A percentile compares a stretch with the other conserved stretches of the same genome.
phyloP scores from a whole-genome alignment of 495 filamentous ascomycete species.

The Xylaria palmicola region DNA sequence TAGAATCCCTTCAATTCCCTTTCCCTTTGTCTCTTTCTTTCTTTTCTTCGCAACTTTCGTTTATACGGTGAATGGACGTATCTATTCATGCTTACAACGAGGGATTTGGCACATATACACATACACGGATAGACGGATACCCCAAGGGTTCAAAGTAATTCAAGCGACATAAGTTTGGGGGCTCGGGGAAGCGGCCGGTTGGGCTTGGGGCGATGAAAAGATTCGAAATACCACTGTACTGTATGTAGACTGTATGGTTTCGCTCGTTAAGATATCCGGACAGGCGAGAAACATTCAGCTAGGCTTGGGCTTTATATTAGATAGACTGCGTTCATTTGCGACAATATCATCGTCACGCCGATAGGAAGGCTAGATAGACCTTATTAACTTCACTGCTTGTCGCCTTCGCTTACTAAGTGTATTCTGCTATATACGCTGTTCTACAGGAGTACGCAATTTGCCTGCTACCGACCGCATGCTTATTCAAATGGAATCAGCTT shows the following conservation, averaged over 20 bases:
- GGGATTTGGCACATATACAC: neutral
- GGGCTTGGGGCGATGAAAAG: neutral
- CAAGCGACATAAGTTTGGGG: neutral
- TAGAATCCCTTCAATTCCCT: too few relatives aligned
- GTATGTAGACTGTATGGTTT: neutral
- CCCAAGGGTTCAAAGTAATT: neutral
- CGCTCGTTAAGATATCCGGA: neutral
- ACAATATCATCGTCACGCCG: neutral
- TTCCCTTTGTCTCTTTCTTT: neutral
- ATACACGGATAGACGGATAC: neutral
- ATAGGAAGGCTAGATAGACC: neutral
- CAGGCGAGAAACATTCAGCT: neutral
- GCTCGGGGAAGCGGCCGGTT: neutral
- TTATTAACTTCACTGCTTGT: neutral
- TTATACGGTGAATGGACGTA: constrained; percentile 19
- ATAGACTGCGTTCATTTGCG: neutral
- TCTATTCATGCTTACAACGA: neutral
- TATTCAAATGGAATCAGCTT: too few relatives aligned
- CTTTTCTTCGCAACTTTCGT: constrained; percentile 15
- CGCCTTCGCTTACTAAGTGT: neutral
- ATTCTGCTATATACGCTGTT: neutral
- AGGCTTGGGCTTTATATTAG: too few relatives aligned
- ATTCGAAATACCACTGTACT: neutral
- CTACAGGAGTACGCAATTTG: neutral
- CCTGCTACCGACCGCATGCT: neutral